Evolutionary conservation across 768 basidiomycete species (phyloP).

Genomic region (Pluteus cervinus): DNA sequence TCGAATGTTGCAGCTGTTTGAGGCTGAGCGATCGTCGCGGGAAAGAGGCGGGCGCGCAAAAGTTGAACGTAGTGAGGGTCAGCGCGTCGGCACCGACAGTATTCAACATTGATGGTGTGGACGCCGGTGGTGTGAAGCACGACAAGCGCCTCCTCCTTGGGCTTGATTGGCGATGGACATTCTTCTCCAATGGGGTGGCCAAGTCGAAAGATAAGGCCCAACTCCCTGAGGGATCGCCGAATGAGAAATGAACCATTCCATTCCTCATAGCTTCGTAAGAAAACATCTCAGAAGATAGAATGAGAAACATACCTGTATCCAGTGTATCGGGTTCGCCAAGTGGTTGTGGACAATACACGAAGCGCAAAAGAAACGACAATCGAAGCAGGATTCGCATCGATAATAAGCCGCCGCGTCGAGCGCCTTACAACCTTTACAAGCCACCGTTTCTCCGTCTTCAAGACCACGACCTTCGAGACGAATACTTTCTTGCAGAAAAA

Average conservation of each 20-base stretch:
- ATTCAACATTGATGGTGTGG: not conserved
- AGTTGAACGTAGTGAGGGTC: not conserved
- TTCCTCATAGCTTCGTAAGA: not conserved
- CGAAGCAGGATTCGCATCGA: slow-evolving; percentile 12
- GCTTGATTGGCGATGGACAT: not conserved
- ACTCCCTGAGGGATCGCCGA: slow-evolving; percentile 9
- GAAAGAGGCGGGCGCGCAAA: not conserved
- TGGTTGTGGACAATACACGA: slow-evolving; percentile 9
- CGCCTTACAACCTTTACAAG: not conserved
- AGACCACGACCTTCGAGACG: slow-evolving; percentile 3
- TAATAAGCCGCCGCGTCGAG: not conserved
- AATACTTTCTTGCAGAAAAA: slow-evolving; percentile 1
- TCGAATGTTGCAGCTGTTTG: slow-evolving; percentile 1
- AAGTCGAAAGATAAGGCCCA: slow-evolving; percentile 9
- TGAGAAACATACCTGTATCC: slow-evolving; percentile 7
- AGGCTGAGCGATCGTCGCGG: not conserved
- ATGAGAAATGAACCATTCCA: slow-evolving; percentile 3
- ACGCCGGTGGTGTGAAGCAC: not conserved
- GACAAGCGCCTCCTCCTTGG: slow-evolving; percentile 2
- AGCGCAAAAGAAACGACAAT: slow-evolving; percentile 2
- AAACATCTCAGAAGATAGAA: not conserved
- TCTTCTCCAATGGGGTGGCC: not conserved
- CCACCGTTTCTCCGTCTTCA: not conserved
- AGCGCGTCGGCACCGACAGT: not conserved
- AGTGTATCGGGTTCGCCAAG: slow-evolving; percentile 9